Evolutionary conservation across 306 rosid genomes (phyloP).

Genomic region (Dryas alaskensis): DNA sequence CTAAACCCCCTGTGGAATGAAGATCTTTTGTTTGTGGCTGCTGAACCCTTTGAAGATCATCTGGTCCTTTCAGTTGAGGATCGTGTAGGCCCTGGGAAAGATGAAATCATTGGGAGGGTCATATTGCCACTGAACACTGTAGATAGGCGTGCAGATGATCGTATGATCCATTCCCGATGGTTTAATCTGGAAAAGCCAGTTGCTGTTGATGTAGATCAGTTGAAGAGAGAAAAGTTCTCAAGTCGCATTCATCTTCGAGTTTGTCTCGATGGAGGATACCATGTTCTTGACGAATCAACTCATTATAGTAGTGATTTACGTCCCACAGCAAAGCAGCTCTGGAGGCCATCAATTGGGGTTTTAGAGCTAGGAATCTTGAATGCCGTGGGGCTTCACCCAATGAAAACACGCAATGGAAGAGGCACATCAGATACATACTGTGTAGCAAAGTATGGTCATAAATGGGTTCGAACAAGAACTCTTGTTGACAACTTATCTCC

Average conservation of each 20-base stretch:
- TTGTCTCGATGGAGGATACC: constrained; percentile 58
- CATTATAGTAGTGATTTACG: constrained; percentile 55
- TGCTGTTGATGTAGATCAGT: constrained; percentile 39
- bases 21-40: constrained; percentile 47
- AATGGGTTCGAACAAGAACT: constrained; percentile 55
- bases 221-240: constrained; percentile 44
- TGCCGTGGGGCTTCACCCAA: constrained; percentile 45
- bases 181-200: constrained; percentile 46
- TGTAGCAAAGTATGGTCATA: constrained; percentile 54
- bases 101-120: constrained; percentile 44
- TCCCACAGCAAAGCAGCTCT: constrained; percentile 48
- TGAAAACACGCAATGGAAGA: constrained; percentile 46
- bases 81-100: constrained; percentile 44
- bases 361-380: constrained; percentile 49
- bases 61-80: constrained; percentile 45
- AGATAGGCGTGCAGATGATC: constrained; percentile 40
- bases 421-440: constrained; percentile 48
- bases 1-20: constrained; percentile 44
- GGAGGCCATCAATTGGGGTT: constrained; percentile 48
- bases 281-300: constrained; percentile 59
- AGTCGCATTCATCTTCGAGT: constrained; percentile 51
- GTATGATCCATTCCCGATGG: constrained; percentile 43
- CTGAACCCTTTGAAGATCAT: constrained; percentile 52
- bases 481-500: constrained; percentile 39
- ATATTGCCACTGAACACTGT: constrained; percentile 29